A percentile compares a stretch with the other conserved stretches of the same genome.
Conservation (phyloP, 2,329 filamentous ascomycete species). For the Hirsutella rhossiliensis region DNA sequence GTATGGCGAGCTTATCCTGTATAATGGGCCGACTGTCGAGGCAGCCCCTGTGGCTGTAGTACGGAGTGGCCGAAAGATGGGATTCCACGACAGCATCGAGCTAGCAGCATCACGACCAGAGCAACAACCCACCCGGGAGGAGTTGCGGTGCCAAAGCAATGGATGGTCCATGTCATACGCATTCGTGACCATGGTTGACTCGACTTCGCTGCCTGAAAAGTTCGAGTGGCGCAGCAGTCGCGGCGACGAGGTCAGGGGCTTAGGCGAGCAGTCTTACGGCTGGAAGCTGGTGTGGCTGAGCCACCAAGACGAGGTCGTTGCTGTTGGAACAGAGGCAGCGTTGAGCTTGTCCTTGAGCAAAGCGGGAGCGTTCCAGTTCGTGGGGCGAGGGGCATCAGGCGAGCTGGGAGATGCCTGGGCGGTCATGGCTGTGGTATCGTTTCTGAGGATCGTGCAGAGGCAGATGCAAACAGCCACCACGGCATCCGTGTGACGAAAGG, state of each 20-base stretch:
- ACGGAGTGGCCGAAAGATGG: constrained; percentile 1
- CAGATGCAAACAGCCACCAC: constrained; percentile 1
- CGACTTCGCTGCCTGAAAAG: constrained; percentile 15
- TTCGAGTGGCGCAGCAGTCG: constrained; percentile 31
- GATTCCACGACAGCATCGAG: constrained; percentile 4
- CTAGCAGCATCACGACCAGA: constrained; percentile 5
- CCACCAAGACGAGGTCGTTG: constrained; percentile 27
- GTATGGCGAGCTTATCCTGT: constrained; percentile 7
- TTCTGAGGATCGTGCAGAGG: constrained; percentile 6
- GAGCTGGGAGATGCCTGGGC: constrained; percentile 28
- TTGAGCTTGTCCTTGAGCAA: constrained; percentile 8
- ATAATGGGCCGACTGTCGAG: constrained; percentile 4
- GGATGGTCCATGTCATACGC: constrained; percentile 6
- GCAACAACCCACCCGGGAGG: constrained; percentile 1
- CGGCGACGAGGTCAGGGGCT: constrained; percentile 19
- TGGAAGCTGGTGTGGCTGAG: constrained; percentile 24
- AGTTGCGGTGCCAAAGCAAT: constrained; percentile 3
- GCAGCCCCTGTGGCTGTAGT: constrained; percentile 2
- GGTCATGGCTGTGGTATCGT: constrained; percentile 27
- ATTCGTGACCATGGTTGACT: constrained; percentile 19
- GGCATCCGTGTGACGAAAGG: too few relatives aligned
- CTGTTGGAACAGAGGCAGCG: constrained; percentile 17
- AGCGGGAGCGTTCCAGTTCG: constrained; percentile 25
- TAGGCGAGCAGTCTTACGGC: constrained; percentile 19
- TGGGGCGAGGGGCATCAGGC: constrained; percentile 25